Evolutionary conservation across 2,329 filamentous ascomycete genomes (phyloP).

Genomic region (Pseudogymnoascus sp.): DNA sequence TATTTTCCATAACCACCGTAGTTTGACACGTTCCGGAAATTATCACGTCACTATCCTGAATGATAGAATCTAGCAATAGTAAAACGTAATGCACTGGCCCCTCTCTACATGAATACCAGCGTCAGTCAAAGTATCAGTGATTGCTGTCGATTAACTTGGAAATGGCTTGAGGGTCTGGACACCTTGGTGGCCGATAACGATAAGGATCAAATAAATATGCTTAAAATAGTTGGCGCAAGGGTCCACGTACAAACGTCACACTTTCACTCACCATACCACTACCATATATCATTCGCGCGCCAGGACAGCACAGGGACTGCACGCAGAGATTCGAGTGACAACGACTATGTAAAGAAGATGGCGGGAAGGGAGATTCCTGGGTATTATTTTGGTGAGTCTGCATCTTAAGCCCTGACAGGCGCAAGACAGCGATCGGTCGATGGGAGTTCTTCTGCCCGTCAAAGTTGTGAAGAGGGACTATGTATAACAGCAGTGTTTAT

Average conservation of each 20-base stretch:
- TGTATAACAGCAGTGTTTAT: neutral
- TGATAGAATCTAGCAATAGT: neutral
- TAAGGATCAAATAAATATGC: neutral
- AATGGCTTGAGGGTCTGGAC: neutral
- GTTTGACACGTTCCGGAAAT: neutral
- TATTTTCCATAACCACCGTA: neutral
- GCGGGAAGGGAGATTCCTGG: constrained; percentile 7
- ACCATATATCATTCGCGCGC: neutral
- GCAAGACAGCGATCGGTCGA: no score
- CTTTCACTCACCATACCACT: neutral
- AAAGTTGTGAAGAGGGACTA: neutral
- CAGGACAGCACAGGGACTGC: neutral
- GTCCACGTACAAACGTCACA: constrained; percentile 1
- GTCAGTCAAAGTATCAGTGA: neutral
- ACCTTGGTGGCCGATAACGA: neutral
- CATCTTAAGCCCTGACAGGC: neutral
- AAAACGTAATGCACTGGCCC: neutral
- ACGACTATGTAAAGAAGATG: neutral
- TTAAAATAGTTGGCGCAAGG: neutral
- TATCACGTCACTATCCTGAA: neutral
- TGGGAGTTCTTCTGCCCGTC: neutral
- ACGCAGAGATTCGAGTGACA: neutral
- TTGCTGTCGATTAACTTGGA: neutral
- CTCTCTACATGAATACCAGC: neutral
- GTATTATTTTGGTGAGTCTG: neutral